phyloP scores from a whole-genome alignment of 768 basidiomycete genomes.

The Lanmaoa pseudosensibilis region DNA sequence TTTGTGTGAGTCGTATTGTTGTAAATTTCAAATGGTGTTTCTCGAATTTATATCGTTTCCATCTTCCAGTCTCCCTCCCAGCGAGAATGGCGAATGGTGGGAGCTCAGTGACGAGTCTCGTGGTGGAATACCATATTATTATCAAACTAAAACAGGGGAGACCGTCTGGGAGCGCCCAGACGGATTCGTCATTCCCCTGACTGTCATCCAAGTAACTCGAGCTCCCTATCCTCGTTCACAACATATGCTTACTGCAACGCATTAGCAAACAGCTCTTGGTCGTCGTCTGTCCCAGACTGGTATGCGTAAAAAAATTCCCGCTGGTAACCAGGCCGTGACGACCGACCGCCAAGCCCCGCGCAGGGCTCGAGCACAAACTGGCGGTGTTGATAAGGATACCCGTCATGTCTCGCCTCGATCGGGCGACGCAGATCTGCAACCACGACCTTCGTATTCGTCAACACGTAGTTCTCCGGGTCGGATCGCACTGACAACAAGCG shows the following conservation, averaged over 20 bases:
- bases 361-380: slow-evolving; percentile 39
- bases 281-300: slow-evolving; percentile 65
- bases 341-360: slow-evolving; percentile 36
- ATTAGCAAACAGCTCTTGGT: slow-evolving; percentile 69
- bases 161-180: slow-evolving; percentile 92
- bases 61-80: slow-evolving; percentile 69
- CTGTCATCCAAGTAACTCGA: slow-evolving; percentile 74
- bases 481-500: slow-evolving; percentile 22
- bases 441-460: slow-evolving; percentile 36
- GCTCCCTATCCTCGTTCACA: neutral
- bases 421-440: slow-evolving; percentile 23
- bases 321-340: slow-evolving; percentile 13
- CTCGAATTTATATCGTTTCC: slow-evolving; percentile 6
- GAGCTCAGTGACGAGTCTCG: slow-evolving; percentile 84
- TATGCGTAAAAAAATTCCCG: slow-evolving; percentile 25
- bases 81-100: slow-evolving; percentile 92
- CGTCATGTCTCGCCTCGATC: slow-evolving; percentile 34
- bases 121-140: slow-evolving; percentile 87
- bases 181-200: slow-evolving; percentile 89
- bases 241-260: slow-evolving; percentile 6
- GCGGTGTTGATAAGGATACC: slow-evolving; percentile 34
- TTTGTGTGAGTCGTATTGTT: slow-evolving; percentile 63
- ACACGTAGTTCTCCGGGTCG: slow-evolving; percentile 34
- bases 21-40: slow-evolving; percentile 17
- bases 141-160: slow-evolving; percentile 88